These are phyloP conservation scores for Phanerochaete sordida DNA, from an alignment of 768 basidiomycete species.

Conservation along the genomic window DNA sequence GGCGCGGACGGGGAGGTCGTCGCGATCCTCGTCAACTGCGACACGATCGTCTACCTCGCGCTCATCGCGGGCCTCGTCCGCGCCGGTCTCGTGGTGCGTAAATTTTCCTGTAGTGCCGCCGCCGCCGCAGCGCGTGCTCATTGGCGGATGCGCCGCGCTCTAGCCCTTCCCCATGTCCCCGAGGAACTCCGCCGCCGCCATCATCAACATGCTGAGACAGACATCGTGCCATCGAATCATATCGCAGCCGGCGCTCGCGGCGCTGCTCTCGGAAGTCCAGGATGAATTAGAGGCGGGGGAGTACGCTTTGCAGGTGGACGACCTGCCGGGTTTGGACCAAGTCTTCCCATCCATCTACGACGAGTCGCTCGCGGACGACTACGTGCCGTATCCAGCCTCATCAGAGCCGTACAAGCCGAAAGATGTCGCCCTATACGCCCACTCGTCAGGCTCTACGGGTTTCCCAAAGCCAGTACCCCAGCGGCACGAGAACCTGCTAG, in stretches of 20 bases:
- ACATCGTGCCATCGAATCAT: slow-evolving; percentile 13
- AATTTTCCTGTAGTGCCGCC: background rate
- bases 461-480: slow-evolving; percentile 21
- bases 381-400: slow-evolving; percentile 4
- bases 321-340: slow-evolving; percentile 4
- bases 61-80: slow-evolving; percentile 18
- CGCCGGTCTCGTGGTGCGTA: slow-evolving; percentile 12
- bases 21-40: slow-evolving; percentile 12
- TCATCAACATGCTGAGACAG: slow-evolving; percentile 13
- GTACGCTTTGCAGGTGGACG: slow-evolving; percentile 7
- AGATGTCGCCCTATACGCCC: slow-evolving; percentile 12
- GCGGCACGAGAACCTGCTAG: slow-evolving; percentile 13
- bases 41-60: slow-evolving; percentile 22
- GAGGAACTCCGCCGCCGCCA: slow-evolving; percentile 7
- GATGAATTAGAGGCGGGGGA: background rate
- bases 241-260: background rate
- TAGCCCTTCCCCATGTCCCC: slow-evolving; percentile 15
- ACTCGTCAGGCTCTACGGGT: slow-evolving; percentile 24
- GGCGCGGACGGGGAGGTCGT: slow-evolving; percentile 1
- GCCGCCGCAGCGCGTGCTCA: background rate
- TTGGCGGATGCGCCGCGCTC: background rate
- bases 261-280: background rate
- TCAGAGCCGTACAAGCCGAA: background rate
- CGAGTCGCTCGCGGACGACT: slow-evolving; percentile 9
- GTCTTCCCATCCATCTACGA: slow-evolving; percentile 11